Base-by-base conservation (phyloP, 1,139 yeast genomes). In the Debaryomyces subglobosus region DNA sequence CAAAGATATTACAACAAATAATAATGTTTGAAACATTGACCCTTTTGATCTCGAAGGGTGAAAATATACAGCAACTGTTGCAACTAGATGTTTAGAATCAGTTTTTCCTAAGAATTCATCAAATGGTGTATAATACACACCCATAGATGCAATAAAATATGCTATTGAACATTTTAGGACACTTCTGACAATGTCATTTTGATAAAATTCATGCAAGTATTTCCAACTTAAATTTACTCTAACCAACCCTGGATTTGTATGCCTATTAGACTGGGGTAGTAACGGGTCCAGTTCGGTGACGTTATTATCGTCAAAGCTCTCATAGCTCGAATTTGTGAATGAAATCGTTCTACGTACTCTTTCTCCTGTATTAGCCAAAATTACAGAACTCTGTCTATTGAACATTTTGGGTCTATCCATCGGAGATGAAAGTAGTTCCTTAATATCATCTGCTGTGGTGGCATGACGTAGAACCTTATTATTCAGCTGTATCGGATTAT, bases 11-110 rank as follows among this genome's bases (percentile, higher is more conserved):
- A 76, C 57, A 10, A 85, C 94, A 67, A 81, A 89, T 40, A 81
- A 60, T 20, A 87, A 65, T 8, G 91, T 83, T 61, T 89, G 91
- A 49, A 84, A 79, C 95, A 89, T 89, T 21, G 89, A 82, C 0
- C 96, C 96, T 49, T 82, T 80, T 1, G 95, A 79, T 46, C 96
- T 67, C 2, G 92, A 81, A 0, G 96, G 94, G 59, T 89, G 95
- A 70, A 89, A 89, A 64, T 89, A 89, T 2, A 89, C 95, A 1
- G 89, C 88, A 15, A 86, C 86, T 0, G 96, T 89, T 21, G 96
- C 90, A 6, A 86, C 84, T 58, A 88, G 79, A 67, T 89, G 96
- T 62, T 89, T 89, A 23, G 87, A 84, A 64, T 87, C 94, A 15
- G 89, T 78, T 36, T 71, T 63, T 0, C 96, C 96, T 45, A 88